Conservation (phyloP, 1,284 basidiomycete species). For the Cutaneotrichosporon spelunceum region DNA sequence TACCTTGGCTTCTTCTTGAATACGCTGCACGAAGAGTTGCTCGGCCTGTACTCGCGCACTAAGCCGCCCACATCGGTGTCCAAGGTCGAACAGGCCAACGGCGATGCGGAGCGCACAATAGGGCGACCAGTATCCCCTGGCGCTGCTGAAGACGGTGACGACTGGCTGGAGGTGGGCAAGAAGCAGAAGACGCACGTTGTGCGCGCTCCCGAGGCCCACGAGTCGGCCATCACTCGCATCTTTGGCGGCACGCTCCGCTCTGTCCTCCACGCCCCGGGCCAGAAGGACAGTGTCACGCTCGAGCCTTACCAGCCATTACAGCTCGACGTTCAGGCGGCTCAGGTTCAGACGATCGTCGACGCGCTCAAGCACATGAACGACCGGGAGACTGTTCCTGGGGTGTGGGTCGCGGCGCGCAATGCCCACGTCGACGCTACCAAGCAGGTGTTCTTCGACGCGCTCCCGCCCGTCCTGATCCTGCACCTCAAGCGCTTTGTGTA, state of each 20-base stretch:
- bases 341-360: slow-evolving; percentile 75
- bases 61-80: slow-evolving; percentile 30
- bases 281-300: slow-evolving; percentile 78
- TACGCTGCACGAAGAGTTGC: slow-evolving; percentile 88
- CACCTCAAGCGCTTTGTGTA: slow-evolving; percentile 94
- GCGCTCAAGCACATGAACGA: slow-evolving; percentile 75
- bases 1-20: slow-evolving; percentile 97
- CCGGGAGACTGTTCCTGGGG: slow-evolving; percentile 77
- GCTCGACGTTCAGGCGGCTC: slow-evolving; percentile 81
- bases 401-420: slow-evolving; percentile 60
- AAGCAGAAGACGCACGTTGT: slow-evolving; percentile 81
- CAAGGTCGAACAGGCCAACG: slow-evolving; percentile 23
- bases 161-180: slow-evolving; percentile 90
- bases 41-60: slow-evolving; percentile 58
- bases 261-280: slow-evolving; percentile 73
- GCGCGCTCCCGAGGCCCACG: slow-evolving; percentile 70
- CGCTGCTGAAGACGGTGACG: slow-evolving; percentile 41
- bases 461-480: slow-evolving; percentile 81
- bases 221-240: slow-evolving; percentile 84
- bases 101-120: slow-evolving; percentile 41
- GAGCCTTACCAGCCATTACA: slow-evolving; percentile 90
- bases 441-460: slow-evolving; percentile 77
- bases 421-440: slow-evolving; percentile 76
- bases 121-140: slow-evolving; percentile 47
- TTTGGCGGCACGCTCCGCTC: slow-evolving; percentile 94